These are phyloP conservation scores for Gaeumannomyces tritici DNA, from an alignment of 2,329 filamentous ascomycete genomes.

Conservation along the genomic window DNA sequence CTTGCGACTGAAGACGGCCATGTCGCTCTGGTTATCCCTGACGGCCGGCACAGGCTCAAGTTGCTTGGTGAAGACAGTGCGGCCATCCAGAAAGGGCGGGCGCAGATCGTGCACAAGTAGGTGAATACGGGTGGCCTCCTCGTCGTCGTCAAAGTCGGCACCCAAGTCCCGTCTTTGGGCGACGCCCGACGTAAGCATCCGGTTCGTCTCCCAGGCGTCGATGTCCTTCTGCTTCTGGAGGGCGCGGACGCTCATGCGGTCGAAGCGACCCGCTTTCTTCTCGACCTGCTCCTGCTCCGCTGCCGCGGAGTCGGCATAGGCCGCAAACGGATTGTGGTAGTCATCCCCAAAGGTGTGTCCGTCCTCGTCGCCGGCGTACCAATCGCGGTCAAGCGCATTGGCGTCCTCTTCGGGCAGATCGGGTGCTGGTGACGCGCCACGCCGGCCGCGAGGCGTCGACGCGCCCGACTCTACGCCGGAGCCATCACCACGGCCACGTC, in stretches of 20 bases:
- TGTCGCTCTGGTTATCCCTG: conserved; percentile 88
- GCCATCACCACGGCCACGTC: conserved; percentile 13
- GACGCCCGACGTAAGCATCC: conserved; percentile 93
- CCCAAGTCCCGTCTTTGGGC: conserved; percentile 79
- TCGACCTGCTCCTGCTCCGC: conserved; percentile 64
- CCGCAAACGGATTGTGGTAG: conserved; percentile 83
- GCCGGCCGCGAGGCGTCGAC: conserved; percentile 7
- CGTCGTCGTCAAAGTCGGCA: conserved; percentile 78
- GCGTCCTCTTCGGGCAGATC: conserved; percentile 58
- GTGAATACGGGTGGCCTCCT: conserved; percentile 83
- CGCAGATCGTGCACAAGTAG: conserved; percentile 87
- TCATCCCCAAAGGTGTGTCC: conserved; percentile 82
- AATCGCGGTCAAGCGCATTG: conserved; percentile 75
- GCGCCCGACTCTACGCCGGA: conserved; percentile 14
- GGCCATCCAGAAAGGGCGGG: conserved; percentile 88
- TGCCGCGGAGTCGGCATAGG: conserved; percentile 62
- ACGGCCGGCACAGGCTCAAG: conserved; percentile 90
- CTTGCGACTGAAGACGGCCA: conserved; percentile 96
- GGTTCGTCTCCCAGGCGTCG: conserved; percentile 97
- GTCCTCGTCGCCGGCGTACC: conserved; percentile 83
- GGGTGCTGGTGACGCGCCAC: conserved; percentile 36
- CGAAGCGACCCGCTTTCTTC: conserved; percentile 65
- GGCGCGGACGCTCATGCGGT: conserved; percentile 60
- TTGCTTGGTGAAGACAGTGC: conserved; percentile 95
- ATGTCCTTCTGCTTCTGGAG: conserved; percentile 88